Evolutionary conservation across 163 green algal species (phyloP).

Genomic region (Trebouxiophyceae sp.): DNA sequence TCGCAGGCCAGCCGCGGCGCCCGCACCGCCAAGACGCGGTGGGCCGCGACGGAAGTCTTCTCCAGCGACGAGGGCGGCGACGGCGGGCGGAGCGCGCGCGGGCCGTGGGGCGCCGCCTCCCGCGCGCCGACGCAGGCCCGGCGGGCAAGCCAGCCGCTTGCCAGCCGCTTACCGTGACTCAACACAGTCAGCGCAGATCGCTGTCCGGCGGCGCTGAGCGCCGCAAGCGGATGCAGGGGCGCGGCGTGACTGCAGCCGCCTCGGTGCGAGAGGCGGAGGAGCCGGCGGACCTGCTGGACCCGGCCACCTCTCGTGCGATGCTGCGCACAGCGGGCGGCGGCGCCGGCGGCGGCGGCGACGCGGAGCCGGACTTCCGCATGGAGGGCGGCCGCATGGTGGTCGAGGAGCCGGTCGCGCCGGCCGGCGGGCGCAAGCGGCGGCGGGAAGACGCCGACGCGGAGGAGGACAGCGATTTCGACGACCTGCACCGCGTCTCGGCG

Average conservation of each 20-base stretch:
- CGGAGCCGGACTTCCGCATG: constrained; percentile 40
- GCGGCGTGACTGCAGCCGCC: constrained; percentile 1
- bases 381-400: constrained; percentile 64
- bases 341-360: constrained; percentile 12
- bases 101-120: not conserved
- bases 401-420: constrained; percentile 26
- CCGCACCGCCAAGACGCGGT: constrained; percentile 48
- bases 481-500: constrained; percentile 41
- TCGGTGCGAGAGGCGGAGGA: constrained; percentile 26
- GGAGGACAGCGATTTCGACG: constrained; percentile 71
- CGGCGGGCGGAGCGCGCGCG: no score
- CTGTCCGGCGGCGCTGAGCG: no score
- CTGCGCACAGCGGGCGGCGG: constrained; percentile 50
- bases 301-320: constrained; percentile 22
- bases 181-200: no score
- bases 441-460: constrained; percentile 36
- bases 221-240: no score
- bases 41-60: constrained; percentile 74
- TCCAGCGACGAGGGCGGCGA: constrained; percentile 39
- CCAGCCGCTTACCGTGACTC: no score
- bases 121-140: no score
- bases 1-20: no score
- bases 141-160: no score
- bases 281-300: constrained; percentile 79
- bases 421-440: constrained; percentile 38